phyloP scores from a whole-genome alignment of 1,284 basidiomycete genomes.

The Austroboletus niveus region DNA sequence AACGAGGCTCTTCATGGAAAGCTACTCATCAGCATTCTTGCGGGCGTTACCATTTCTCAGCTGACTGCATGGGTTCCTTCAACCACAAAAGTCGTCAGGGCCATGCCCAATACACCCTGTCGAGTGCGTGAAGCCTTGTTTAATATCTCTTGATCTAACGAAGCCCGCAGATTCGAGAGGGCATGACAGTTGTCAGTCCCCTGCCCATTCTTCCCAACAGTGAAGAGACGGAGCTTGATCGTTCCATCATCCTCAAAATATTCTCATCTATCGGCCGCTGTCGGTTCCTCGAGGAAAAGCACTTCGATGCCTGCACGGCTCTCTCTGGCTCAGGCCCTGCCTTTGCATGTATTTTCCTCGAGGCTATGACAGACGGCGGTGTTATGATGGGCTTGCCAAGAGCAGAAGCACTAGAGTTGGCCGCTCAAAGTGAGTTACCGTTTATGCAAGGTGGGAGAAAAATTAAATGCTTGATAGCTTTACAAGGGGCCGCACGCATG shows the following conservation, averaged over 20 bases:
- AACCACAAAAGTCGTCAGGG: constrained; percentile 85
- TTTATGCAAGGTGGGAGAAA: not conserved
- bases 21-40: constrained; percentile 93
- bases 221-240: constrained; percentile 54
- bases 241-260: constrained; percentile 83
- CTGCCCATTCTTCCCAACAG: constrained; percentile 51
- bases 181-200: constrained; percentile 90
- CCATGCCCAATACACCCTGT: constrained; percentile 99
- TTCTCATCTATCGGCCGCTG: constrained; percentile 95
- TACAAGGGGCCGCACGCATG: constrained; percentile 98
- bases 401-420: constrained; percentile 90
- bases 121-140: constrained; percentile 54
- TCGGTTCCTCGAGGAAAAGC: constrained; percentile 93
- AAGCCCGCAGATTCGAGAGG: constrained; percentile 81
- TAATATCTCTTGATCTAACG: constrained; percentile 1
- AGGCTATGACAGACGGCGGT: constrained; percentile 98
- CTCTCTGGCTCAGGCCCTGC: constrained; percentile 96
- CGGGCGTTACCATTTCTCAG: constrained; percentile 89
- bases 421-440: constrained; percentile 86
- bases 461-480: constrained; percentile 49
- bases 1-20: constrained; percentile 85
- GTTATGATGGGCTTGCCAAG: constrained; percentile 99
- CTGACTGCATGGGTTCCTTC: constrained; percentile 73
- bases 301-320: constrained; percentile 98
- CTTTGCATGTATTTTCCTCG: constrained; percentile 94